Evolutionary conservation across 441 rosid species (phyloP), one percentile per base, ranked within the genome.

Genomic region (Jatropha podagrica): DNA sequence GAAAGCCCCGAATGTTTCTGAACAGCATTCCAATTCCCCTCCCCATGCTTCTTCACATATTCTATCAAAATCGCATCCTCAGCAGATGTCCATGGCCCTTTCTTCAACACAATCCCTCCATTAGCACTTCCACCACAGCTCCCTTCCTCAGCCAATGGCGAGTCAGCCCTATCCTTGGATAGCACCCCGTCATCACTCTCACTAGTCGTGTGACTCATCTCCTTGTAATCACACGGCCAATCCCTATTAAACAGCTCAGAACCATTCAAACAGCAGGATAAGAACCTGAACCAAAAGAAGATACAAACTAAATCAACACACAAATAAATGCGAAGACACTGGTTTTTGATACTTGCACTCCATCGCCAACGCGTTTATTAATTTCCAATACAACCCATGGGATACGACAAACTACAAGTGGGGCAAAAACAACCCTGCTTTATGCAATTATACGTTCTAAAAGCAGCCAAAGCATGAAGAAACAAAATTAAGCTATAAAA

Each of bases 1-100:
- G 86, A 88, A 62, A 96, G 85, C 65, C 97, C 96, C 0, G 98
- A 94, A 79, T 89, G 86, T 87, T 87, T 92, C 87, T 96, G 99
- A 71, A 94, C 96, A 73, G 95, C 90, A 87, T 93, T 96, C 99
- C 99, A 96, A 84, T 96, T 92, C 76, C 99, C 99, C 78, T 96
- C 99, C 5, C 98, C 98, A 42, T 96, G 97, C 85, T 88, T 94
- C 86, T 85, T 90, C 40, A 96, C 98, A 86, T 92, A 91, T 49
- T 94, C 93, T 68, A 92, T 84, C 85, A 96, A 86, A 78, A 96
- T 91, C 17, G 87, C 89, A 76, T 96, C 99, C 88, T 96, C 98
- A 12, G 92, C 83, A 15, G 99, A 85, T 4, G 99, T 92, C 99
- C 99, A 96, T 4, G 99, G 99, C 37, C 99, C 99, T 88, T 96